phyloP scores from a whole-genome alignment of 768 basidiomycete genomes.

The Sutorius australiensis region DNA sequence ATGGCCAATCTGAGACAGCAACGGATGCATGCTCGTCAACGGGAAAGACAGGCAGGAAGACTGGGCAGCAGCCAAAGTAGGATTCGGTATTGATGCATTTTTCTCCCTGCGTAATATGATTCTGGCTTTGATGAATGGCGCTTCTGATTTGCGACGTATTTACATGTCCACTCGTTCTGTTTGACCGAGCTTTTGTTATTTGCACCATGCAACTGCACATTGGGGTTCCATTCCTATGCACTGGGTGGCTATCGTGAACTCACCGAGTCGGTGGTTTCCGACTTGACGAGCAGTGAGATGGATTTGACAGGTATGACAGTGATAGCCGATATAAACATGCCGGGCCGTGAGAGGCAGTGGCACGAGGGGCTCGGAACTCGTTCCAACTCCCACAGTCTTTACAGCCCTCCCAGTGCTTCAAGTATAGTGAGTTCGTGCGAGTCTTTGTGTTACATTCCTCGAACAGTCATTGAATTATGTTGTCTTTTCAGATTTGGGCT shows the following conservation, averaged over 20 bases:
- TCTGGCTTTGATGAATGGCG: conserved; percentile 13
- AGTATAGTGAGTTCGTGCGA: not conserved
- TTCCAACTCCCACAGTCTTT: not conserved
- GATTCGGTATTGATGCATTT: conserved; percentile 26
- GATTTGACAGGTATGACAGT: too few species aligned
- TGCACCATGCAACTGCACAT: not conserved
- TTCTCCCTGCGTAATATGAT: conserved; percentile 1
- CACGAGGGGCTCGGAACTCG: not conserved
- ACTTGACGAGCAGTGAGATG: too few species aligned
- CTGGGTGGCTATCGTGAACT: too few species aligned
- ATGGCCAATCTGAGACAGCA: conserved; percentile 59
- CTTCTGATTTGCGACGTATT: conserved; percentile 17
- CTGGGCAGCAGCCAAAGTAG: conserved; percentile 31
- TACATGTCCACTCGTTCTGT: conserved; percentile 8
- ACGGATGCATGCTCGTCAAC: conserved; percentile 32
- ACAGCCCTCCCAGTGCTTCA: not conserved
- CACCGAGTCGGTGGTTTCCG: too few species aligned
- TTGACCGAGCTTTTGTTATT: conserved; percentile 2
- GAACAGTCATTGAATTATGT: not conserved
- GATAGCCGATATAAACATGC: not conserved
- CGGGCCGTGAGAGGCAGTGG: not conserved
- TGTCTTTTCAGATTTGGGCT: conserved; percentile 11
- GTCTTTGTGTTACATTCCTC: not conserved
- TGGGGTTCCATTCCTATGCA: not conserved
- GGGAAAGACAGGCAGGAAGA: conserved; percentile 29